phyloP scores from a whole-genome alignment of 1,284 basidiomycete species.

The Cutaneotrichosporon sp. region DNA sequence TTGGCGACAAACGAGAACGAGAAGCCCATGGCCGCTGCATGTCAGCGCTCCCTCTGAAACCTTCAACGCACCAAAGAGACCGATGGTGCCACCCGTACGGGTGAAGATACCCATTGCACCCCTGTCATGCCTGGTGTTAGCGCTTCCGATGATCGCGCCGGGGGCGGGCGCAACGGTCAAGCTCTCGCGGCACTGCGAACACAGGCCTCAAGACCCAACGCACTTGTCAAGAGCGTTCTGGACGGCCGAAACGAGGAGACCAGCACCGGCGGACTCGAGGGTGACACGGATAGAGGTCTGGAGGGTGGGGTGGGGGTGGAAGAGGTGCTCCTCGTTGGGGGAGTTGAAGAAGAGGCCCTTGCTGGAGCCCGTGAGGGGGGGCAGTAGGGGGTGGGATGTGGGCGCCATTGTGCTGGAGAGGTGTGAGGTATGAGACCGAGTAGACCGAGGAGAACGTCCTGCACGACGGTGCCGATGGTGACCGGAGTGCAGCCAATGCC shows the following conservation, averaged over 20 bases:
- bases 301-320: conserved; percentile 39
- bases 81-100: conserved; percentile 70
- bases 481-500: conserved; percentile 16
- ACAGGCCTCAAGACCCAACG: conserved; percentile 13
- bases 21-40: conserved; percentile 80
- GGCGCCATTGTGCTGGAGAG: conserved; percentile 21
- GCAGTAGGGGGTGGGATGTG: conserved; percentile 32
- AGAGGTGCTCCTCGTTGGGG: conserved; percentile 31
- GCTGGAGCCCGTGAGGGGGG: conserved; percentile 28
- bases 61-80: conserved; percentile 67
- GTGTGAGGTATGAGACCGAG: neutral
- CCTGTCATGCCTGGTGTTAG: conserved; percentile 57
- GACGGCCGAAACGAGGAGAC: conserved; percentile 70
- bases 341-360: conserved; percentile 36
- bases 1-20: conserved; percentile 79
- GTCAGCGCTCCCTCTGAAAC: neutral
- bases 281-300: conserved; percentile 57
- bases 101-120: conserved; percentile 85
- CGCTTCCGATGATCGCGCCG: neutral
- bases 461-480: conserved; percentile 6
- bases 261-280: conserved; percentile 66
- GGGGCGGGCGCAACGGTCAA: too few relatives aligned
- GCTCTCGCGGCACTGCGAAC: too few relatives aligned
- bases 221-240: conserved; percentile 72
- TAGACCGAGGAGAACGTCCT: conserved; percentile 5